Evolutionary conservation across 108 stramenopile species (phyloP).

Genomic region (Skeletonema menzelii): DNA sequence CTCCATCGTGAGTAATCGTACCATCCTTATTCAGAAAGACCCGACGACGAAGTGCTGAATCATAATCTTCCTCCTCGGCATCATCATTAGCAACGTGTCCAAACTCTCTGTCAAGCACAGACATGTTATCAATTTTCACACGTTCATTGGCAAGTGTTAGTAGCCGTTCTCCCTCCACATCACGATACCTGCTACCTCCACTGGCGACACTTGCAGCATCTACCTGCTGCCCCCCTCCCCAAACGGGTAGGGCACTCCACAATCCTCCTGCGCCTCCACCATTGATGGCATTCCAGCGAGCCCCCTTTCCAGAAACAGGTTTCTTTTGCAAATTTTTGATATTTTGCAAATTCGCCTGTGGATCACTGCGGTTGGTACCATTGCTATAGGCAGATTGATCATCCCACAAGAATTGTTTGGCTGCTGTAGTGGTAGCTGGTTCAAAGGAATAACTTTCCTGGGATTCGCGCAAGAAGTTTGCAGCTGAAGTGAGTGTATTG

Average conservation of each 20-base stretch:
- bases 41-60: constrained; percentile 18
- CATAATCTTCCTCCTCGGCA: constrained; percentile 16
- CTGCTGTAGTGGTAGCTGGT: neutral
- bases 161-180: constrained; percentile 26
- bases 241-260: constrained; percentile 22
- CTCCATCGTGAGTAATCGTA: constrained; percentile 5
- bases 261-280: constrained; percentile 7
- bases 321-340: neutral
- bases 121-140: neutral
- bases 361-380: neutral
- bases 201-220: neutral
- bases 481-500: neutral
- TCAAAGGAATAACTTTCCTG: neutral
- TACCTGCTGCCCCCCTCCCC: constrained; percentile 13
- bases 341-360: neutral
- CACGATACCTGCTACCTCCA: constrained; percentile 16
- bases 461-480: neutral
- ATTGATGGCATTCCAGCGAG: constrained; percentile 4
- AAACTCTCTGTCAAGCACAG: neutral
- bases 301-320: neutral
- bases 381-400: neutral
- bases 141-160: constrained; percentile 14
- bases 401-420: constrained; percentile 25
- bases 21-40: constrained; percentile 24
- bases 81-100: neutral